Conservation (phyloP, 75 land plant species). For the Azolla pinnata region DNA sequence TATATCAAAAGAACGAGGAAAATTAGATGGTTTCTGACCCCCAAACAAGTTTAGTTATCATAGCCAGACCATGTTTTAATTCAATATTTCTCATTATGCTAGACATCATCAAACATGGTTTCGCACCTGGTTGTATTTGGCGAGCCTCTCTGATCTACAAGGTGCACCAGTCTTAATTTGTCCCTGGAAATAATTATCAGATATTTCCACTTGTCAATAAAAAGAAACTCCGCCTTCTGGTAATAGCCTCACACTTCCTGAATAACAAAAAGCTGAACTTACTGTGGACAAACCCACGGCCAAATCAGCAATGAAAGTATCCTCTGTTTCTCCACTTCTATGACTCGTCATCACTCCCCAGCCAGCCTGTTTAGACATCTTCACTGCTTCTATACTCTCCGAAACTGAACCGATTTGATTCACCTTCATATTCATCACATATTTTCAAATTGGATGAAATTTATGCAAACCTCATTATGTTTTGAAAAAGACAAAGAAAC, state of each 20-base stretch:
- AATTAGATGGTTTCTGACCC: no score
- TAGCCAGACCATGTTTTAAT: no score
- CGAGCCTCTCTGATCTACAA: constrained; percentile 96
- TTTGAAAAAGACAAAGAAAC: no score
- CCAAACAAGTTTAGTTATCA: no score
- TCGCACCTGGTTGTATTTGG: constrained; percentile 92
- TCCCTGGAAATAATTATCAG: constrained; percentile 49
- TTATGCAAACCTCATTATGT: no score
- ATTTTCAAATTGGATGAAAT: no score
- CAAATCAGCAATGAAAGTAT: constrained; percentile 98
- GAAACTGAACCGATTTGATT: constrained; percentile 97
- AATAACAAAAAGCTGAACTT: constrained; percentile 14
- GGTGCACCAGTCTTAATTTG: constrained; percentile 99
- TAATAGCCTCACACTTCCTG: no score
- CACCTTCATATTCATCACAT: constrained; percentile 62
- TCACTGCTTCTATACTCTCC: constrained; percentile 98
- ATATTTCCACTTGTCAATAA: no score
- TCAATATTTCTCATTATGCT: neutral
- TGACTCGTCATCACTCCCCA: constrained; percentile 99
- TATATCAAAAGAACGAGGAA: neutral
- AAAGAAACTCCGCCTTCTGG: neutral
- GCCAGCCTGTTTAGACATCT: constrained; percentile 88
- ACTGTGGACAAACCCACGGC: constrained; percentile 97
- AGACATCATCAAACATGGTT: neutral
- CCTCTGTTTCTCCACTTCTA: constrained; percentile 98